Percentiles rank a stretch among this genome's conserved stretches.
Conservation (phyloP, 768 basidiomycete genomes). For the Leccinum subtestaceum region DNA sequence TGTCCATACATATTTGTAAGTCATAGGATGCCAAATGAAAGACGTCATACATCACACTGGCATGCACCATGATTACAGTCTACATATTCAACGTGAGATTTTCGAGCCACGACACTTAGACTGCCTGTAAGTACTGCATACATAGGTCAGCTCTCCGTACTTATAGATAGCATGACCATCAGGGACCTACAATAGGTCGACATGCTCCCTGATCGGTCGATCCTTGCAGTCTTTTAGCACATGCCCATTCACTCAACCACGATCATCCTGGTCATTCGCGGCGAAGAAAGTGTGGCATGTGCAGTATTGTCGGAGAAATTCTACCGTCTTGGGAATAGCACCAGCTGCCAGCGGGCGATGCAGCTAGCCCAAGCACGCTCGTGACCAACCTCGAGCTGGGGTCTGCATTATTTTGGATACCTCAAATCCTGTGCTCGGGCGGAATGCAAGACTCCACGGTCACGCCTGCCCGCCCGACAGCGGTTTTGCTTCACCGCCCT, state of each 20-base stretch:
- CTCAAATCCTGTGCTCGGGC: background rate
- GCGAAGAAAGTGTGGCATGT: background rate
- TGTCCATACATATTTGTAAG: too few species aligned
- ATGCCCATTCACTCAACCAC: background rate
- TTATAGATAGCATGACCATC: too few species aligned
- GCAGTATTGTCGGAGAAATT: background rate
- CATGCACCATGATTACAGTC: too few species aligned
- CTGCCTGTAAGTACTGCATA: too few species aligned
- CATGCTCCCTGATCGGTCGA: background rate
- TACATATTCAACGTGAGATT: too few species aligned
- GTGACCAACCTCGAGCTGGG: background rate
- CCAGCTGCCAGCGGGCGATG: background rate
- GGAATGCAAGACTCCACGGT: background rate
- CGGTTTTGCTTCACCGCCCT: background rate
- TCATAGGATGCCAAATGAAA: too few species aligned
- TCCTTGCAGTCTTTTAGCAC: background rate
- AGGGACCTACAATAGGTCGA: too few species aligned
- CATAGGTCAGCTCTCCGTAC: too few species aligned
- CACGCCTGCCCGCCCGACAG: background rate
- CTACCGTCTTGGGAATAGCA: slow-evolving; percentile 7
- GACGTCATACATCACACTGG: too few species aligned
- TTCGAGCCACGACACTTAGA: too few species aligned
- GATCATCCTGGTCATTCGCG: background rate
- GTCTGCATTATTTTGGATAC: background rate
- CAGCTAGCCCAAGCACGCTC: background rate